Conservation (phyloP, 768 basidiomycete genomes). For the Lentinula boryana region DNA sequence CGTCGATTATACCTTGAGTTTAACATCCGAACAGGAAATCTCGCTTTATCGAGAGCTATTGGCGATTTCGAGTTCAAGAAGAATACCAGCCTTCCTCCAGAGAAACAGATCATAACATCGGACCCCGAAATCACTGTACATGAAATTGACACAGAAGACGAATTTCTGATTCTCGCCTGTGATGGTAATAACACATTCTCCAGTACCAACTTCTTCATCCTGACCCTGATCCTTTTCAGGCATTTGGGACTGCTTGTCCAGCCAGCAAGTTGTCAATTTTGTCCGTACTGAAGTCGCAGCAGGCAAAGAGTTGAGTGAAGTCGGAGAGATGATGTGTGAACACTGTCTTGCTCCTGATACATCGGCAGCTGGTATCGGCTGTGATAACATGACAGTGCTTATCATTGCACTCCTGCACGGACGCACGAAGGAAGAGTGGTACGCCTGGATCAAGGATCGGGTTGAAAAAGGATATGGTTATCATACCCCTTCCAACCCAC, state of each 20-base stretch:
- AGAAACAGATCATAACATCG: conserved; percentile 91
- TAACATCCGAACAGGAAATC: conserved; percentile 61
- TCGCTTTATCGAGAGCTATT: conserved; percentile 89
- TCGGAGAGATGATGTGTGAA: conserved; percentile 86
- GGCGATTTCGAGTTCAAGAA: conserved; percentile 99
- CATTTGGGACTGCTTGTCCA: conserved; percentile 96
- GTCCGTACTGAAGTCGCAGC: conserved; percentile 77
- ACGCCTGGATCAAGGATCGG: conserved; percentile 79
- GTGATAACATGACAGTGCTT: conserved; percentile 98
- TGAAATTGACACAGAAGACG: conserved; percentile 81
- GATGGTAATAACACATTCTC: conserved; percentile 59
- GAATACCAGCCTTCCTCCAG: conserved; percentile 72
- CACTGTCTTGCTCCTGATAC: conserved; percentile 94
- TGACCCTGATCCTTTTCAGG: conserved; percentile 41
- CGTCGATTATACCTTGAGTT: not conserved
- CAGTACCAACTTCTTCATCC: not conserved
- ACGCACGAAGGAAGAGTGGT: conserved; percentile 89
- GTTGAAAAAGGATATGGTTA: conserved; percentile 74
- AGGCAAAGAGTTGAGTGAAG: conserved; percentile 72
- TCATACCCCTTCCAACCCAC: conserved; percentile 66
- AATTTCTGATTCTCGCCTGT: conserved; percentile 95
- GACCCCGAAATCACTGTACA: conserved; percentile 89
- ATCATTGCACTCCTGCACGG: conserved; percentile 86
- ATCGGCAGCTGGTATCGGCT: conserved; percentile 88
- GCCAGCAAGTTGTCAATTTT: conserved; percentile 89